Conservation (phyloP, 768 basidiomycete species). For the Amyloporia xantha region DNA sequence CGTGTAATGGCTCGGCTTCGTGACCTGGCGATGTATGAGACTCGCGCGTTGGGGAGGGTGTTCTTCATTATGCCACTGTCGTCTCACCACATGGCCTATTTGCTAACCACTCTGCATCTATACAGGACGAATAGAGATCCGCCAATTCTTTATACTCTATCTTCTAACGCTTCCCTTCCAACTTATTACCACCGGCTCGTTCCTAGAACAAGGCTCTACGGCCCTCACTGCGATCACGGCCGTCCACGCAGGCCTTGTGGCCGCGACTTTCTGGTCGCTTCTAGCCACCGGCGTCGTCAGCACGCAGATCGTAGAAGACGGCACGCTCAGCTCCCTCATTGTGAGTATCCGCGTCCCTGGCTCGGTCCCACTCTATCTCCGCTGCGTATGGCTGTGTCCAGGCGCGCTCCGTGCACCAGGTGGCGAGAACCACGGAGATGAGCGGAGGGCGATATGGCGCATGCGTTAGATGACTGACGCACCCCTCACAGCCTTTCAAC, state of each 20-base stretch:
- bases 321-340: conserved; percentile 62
- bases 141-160: conserved; percentile 59
- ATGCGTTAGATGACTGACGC: not conserved
- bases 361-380: not conserved
- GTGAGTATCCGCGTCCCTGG: conserved; percentile 33
- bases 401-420: too few relatives aligned
- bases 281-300: conserved; percentile 72
- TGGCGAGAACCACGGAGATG: too few relatives aligned
- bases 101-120: not conserved
- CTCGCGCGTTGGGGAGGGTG: too few relatives aligned
- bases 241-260: conserved; percentile 73
- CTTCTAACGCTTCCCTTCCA: conserved; percentile 71
- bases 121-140: conserved; percentile 64
- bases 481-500: conserved; percentile 48
- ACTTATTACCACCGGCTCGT: conserved; percentile 71
- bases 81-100: not conserved
- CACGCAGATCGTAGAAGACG: conserved; percentile 92
- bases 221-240: conserved; percentile 66
- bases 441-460: too few relatives aligned
- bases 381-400: too few relatives aligned
- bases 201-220: conserved; percentile 72
- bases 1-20: too few relatives aligned
- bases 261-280: conserved; percentile 73
- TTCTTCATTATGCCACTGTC: too few relatives aligned
- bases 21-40: too few relatives aligned